Evolutionary conservation across 2,329 filamentous ascomycete genomes (phyloP).

Genomic region (Trichophyton equinum): DNA sequence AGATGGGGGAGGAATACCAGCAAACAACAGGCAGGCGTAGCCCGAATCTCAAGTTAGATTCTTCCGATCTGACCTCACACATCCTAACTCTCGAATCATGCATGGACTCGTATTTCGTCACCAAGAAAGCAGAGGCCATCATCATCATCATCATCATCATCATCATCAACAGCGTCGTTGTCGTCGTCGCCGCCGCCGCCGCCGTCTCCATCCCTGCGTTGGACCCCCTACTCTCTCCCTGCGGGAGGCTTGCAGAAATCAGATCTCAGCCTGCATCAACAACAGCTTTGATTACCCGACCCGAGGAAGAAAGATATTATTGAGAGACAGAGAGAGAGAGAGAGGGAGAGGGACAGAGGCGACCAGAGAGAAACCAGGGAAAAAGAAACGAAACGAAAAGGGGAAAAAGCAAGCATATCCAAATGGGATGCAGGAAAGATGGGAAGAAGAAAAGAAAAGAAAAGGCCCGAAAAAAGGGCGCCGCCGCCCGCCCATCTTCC

Average conservation of each 20-base stretch:
- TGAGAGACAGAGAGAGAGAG: no score
- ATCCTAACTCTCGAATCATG: neutral
- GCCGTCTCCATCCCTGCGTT: neutral
- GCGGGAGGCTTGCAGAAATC: constrained; percentile 4
- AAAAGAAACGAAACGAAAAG: neutral
- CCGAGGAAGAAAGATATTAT: neutral
- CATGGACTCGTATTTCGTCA: neutral
- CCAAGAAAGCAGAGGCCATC: neutral
- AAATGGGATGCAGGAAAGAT: constrained; percentile 3
- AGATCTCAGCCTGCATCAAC: neutral
- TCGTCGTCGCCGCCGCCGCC: no score
- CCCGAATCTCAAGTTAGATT: neutral
- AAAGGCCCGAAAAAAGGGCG: constrained; percentile 9
- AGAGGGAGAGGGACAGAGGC: no score
- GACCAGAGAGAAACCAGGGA: no score
- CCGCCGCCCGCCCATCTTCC: constrained; percentile 7
- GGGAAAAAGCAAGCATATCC: constrained; percentile 3
- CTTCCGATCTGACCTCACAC: neutral
- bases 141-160: no score
- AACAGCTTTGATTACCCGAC: constrained; percentile 1
- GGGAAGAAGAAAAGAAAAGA: constrained; percentile 8
- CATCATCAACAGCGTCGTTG: no score
- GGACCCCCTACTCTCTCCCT: neutral
- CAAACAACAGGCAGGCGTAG: neutral
- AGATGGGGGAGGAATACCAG: neutral